Base-by-base conservation (phyloP, 345 rosid genomes). In the Pistacia atlantica region DNA sequence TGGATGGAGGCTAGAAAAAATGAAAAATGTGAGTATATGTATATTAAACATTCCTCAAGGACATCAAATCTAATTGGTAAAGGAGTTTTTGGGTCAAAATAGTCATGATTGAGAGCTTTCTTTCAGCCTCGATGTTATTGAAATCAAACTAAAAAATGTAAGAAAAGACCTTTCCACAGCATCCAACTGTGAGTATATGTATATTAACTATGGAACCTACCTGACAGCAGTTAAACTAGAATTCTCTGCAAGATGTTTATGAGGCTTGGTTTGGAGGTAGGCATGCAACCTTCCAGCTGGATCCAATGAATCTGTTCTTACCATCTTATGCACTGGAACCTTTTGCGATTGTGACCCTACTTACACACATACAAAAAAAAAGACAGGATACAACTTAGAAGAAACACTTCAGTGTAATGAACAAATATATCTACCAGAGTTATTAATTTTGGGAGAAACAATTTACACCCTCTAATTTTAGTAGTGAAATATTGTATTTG, bases 231-330 rank as follows among this genome's bases (percentile, higher is more conserved):
- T 83, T 90, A 95, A 84, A 77, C 80, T 83, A 71, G 86, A 79
- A 71, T 82, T 80, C 63, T 38, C 83, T 75, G 80, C 93, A 81
- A 72, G 71, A 42, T 78, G 75, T n/a, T 76, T 80, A 46, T 57
- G 75, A 71, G 95, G 82, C 77, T 85, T 90, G 70, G 84, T 80
- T 75, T 80, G 88, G 83, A 92, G 77, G 77, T 86, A 96, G 66
- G 97, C 92, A 83, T 91, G 92, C 89, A 96, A 76, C 86, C 97
- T 88, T 86, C 99, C 99, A 25, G 97, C 95, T 77, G 98, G 99
- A 78, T 90, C 91, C 45, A 84, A 84, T 74, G 90, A 88, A 85
- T 96, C 98, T 28, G 92, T 92, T 87, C 99, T 90, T 59, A 96
- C 97, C 90, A 90, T 90, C 85, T 90, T 93, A 80, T 89, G 66